Percentiles rank a stretch among this genome's conserved stretches.
Evolutionary conservation across 352 stramenopile species (phyloP).

Genomic region (Globisporangium ultimum): DNA sequence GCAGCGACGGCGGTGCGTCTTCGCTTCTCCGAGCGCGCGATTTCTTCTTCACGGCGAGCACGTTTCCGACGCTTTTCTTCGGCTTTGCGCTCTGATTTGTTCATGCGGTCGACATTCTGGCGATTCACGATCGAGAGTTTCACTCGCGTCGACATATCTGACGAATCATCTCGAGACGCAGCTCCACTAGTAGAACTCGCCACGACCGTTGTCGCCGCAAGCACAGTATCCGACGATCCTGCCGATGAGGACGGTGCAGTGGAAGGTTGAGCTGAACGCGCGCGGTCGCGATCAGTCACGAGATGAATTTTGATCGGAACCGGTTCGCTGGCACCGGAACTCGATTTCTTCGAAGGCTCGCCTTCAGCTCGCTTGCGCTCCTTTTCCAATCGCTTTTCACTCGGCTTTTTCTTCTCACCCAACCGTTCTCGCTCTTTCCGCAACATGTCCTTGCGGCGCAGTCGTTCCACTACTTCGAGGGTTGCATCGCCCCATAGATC

Average conservation of each 20-base stretch:
- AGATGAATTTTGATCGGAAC: not conserved
- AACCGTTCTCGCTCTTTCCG: slow-evolving; percentile 71
- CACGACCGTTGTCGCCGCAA: slow-evolving; percentile 10
- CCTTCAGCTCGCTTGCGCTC: slow-evolving; percentile 19
- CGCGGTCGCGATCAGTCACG: slow-evolving; percentile 7
- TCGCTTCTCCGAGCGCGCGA: slow-evolving; percentile 72
- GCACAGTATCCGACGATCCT: not conserved
- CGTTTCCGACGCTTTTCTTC: slow-evolving; percentile 83
- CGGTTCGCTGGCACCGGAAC: not conserved
- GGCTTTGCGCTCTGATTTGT: slow-evolving; percentile 82
- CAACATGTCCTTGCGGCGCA: slow-evolving; percentile 63
- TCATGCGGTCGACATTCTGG: slow-evolving; percentile 68
- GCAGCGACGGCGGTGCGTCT: slow-evolving; percentile 70
- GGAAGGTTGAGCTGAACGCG: not conserved
- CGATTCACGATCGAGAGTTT: slow-evolving; percentile 70
- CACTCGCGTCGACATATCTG: slow-evolving; percentile 45
- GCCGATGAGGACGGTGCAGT: not conserved
- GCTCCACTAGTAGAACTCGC: not conserved
- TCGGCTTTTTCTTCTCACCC: slow-evolving; percentile 50
- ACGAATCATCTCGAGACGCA: slow-evolving; percentile 10
- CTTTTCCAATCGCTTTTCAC: slow-evolving; percentile 22
- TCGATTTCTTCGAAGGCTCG: slow-evolving; percentile 28
- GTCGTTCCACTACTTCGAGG: slow-evolving; percentile 68
- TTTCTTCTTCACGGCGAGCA: slow-evolving; percentile 66
- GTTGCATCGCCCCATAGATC: slow-evolving; percentile 81